Conservation (phyloP, 1,139 yeast species). For the Schwanniomyces etchellsii region DNA sequence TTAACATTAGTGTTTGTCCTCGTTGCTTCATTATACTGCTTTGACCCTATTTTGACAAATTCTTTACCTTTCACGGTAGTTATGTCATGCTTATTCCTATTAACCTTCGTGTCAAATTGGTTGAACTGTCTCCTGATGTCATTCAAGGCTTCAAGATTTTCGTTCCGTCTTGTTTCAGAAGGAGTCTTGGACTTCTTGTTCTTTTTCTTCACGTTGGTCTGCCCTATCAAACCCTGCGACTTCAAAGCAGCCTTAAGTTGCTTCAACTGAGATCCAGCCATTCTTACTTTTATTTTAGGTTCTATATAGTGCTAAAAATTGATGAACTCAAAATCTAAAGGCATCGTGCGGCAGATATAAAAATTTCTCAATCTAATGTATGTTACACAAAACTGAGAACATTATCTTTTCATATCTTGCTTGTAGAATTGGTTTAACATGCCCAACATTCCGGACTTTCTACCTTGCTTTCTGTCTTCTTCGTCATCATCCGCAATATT, state of each 20-base stretch:
- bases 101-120: constrained; percentile 78
- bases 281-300: constrained; percentile 15
- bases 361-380: neutral
- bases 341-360: constrained; percentile 1
- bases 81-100: constrained; percentile 64
- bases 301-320: no score
- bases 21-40: constrained; percentile 33
- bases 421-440: constrained; percentile 79
- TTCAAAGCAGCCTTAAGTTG: constrained; percentile 73
- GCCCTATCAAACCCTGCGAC: constrained; percentile 78
- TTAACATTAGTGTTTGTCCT: constrained; percentile 70
- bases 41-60: constrained; percentile 53
- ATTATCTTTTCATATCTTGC: constrained; percentile 33
- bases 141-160: constrained; percentile 48
- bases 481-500: constrained; percentile 30
- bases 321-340: no score
- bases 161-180: constrained; percentile 67
- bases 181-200: constrained; percentile 52
- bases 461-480: constrained; percentile 19
- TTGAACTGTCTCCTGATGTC: constrained; percentile 78
- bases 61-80: constrained; percentile 49
- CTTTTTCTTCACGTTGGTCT: constrained; percentile 56
- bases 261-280: constrained; percentile 91
- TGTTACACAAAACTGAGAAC: neutral
- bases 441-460: constrained; percentile 69